Percentiles rank a stretch among this genome's conserved stretches.
Evolutionary conservation across 306 rosid species (phyloP).

Genomic region (Carpinus viminea): DNA sequence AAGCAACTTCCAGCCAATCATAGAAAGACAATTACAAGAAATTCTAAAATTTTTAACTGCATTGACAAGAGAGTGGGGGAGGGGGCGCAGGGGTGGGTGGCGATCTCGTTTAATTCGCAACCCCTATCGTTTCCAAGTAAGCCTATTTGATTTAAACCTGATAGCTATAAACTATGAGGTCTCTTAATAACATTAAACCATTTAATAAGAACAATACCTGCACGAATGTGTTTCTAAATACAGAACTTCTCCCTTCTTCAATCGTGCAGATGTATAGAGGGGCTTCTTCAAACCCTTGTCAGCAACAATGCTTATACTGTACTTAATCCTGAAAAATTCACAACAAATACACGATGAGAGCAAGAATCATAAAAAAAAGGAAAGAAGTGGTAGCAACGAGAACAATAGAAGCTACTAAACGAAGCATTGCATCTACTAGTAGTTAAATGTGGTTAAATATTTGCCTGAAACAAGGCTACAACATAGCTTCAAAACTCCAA

Average conservation of each 20-base stretch:
- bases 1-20: background rate
- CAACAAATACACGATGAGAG: slow-evolving; percentile 15
- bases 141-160: background rate
- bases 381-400: background rate
- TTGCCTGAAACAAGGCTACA: no score
- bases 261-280: slow-evolving; percentile 84
- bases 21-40: background rate
- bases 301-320: slow-evolving; percentile 96
- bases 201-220: slow-evolving; percentile 54
- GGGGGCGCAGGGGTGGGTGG: background rate
- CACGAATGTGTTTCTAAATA: slow-evolving; percentile 82
- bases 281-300: slow-evolving; percentile 95
- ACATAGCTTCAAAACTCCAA: no score
- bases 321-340: slow-evolving; percentile 71
- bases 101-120: no score
- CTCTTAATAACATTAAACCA: slow-evolving; percentile 10
- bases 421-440: background rate
- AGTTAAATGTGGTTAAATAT: background rate
- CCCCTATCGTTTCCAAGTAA: background rate
- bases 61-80: no score
- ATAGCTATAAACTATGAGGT: slow-evolving; percentile 4
- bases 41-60: background rate
- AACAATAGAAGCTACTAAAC: background rate
- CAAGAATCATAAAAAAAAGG: background rate
- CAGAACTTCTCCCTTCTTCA: slow-evolving; percentile 96